These are phyloP conservation scores for Combretum micranthum DNA, from an alignment of 345 rosid genomes.

Conservation along the genomic window DNA sequence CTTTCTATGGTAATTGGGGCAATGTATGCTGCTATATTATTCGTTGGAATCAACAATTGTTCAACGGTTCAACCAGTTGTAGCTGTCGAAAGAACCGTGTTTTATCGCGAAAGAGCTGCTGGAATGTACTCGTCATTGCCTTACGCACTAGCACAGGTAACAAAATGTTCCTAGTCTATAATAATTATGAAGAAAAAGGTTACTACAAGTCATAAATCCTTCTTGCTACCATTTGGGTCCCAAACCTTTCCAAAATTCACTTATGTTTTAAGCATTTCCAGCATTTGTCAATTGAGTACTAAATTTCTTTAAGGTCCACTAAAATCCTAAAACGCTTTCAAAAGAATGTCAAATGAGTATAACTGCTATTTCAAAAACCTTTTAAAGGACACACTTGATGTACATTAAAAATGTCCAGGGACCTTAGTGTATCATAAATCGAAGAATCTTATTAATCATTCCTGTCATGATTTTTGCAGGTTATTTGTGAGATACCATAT, in stretches of 20 bases:
- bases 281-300: no score
- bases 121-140: slow-evolving; percentile 14
- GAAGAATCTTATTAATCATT: neutral
- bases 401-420: no score
- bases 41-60: slow-evolving; percentile 20
- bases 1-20: slow-evolving; percentile 30
- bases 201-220: no score
- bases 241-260: no score
- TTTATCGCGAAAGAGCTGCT: slow-evolving; percentile 24
- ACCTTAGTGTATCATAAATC: neutral
- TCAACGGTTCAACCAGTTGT: slow-evolving; percentile 18
- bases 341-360: no score
- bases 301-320: no score
- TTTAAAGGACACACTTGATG: no score
- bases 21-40: slow-evolving; percentile 15
- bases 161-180: neutral
- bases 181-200: no score
- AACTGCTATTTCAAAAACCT: no score
- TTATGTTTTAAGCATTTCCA: no score
- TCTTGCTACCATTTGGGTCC: no score
- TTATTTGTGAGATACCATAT: slow-evolving; percentile 35
- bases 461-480: slow-evolving; percentile 20
- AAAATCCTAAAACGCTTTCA: no score
- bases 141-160: slow-evolving; percentile 14
- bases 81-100: slow-evolving; percentile 17